Evolutionary conservation across 345 rosid species (phyloP).

Genomic region (Gynandropsis gynandra): DNA sequence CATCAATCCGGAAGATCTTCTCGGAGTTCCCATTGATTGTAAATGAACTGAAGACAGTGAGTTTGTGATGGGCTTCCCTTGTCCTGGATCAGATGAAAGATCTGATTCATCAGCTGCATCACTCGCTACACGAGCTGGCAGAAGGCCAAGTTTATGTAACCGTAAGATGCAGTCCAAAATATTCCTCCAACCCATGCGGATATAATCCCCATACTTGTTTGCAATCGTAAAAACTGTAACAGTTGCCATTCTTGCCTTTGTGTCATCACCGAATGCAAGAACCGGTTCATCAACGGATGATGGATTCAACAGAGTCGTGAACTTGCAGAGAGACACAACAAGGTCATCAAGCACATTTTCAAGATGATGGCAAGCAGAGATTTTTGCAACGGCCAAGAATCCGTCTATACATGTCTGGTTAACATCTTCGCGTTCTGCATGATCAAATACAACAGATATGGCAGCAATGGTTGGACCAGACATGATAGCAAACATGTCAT

Average conservation of each 20-base stretch:
- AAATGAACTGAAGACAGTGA: constrained; percentile 69
- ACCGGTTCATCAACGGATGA: constrained; percentile 88
- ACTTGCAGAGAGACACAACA: constrained; percentile 90
- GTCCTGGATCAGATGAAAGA: constrained; percentile 67
- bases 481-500: constrained; percentile 97
- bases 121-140: constrained; percentile 96
- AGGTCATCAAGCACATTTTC: constrained; percentile 97
- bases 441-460: constrained; percentile 95
- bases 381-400: constrained; percentile 91
- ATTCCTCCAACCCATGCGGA: constrained; percentile 96
- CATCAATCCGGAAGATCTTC: constrained; percentile 97
- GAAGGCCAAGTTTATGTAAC: constrained; percentile 95
- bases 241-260: constrained; percentile 94
- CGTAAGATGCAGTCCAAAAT: constrained; percentile 91
- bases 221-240: constrained; percentile 92
- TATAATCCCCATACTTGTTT: constrained; percentile 88
- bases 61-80: constrained; percentile 72
- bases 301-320: constrained; percentile 88
- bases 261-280: constrained; percentile 89
- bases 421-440: constrained; percentile 92
- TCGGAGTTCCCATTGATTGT: constrained; percentile 81
- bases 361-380: constrained; percentile 95
- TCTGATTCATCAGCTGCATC: constrained; percentile 98
- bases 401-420: constrained; percentile 97
- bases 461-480: constrained; percentile 99